Conservation (phyloP, 805 yeast species). For the Candida glaebosa region DNA sequence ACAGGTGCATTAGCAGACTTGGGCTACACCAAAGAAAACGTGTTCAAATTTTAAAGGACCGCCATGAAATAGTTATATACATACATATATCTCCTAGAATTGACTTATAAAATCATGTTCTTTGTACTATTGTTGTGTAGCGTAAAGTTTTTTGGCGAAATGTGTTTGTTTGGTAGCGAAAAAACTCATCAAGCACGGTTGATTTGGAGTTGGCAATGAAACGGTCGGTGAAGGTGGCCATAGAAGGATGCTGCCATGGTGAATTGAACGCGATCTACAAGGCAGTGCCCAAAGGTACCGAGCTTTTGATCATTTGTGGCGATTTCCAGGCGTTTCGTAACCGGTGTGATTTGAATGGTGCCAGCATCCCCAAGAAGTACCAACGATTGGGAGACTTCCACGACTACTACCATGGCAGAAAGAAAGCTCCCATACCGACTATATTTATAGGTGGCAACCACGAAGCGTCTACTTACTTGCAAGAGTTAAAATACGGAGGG, state of each 20-base stretch:
- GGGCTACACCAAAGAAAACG: conserved; percentile 83
- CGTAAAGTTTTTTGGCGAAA: neutral
- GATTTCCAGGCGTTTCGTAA: conserved; percentile 84
- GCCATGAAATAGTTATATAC: neutral
- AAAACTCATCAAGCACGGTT: neutral
- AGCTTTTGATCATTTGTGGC: conserved; percentile 72
- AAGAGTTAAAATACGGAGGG: conserved; percentile 79
- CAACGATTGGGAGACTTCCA: conserved; percentile 75
- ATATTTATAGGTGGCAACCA: conserved; percentile 94
- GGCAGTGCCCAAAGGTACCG: conserved; percentile 15
- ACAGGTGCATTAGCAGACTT: conserved; percentile 83
- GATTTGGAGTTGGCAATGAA: neutral
- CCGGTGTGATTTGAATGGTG: conserved; percentile 57
- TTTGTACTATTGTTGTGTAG: too few species aligned
- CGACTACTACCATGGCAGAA: conserved; percentile 58
- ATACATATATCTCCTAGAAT: neutral
- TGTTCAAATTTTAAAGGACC: conserved; percentile 79
- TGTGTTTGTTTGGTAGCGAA: conserved; percentile 3
- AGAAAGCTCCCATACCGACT: conserved; percentile 70
- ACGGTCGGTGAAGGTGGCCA: conserved; percentile 45
- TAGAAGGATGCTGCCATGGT: conserved; percentile 93
- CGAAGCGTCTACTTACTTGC: conserved; percentile 77
- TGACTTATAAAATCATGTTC: too few species aligned
- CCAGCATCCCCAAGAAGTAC: conserved; percentile 80
- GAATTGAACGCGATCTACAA: conserved; percentile 59